Evolutionary conservation across 345 rosid species (phyloP), one percentile per base, ranked within the genome.

Genomic region (Ricinus communis): DNA sequence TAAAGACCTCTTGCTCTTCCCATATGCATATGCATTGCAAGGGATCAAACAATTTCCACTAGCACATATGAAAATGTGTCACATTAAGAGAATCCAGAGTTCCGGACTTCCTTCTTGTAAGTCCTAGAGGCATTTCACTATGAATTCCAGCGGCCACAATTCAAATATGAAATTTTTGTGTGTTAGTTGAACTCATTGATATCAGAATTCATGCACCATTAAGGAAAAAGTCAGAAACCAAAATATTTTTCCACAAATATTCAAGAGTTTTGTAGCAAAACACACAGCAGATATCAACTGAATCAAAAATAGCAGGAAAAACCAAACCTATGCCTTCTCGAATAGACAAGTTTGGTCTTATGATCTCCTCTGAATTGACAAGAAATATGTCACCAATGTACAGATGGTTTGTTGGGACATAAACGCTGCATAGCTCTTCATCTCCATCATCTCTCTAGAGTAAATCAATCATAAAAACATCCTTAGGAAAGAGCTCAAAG

Each of bases 311-410:
- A 46, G 49, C 49, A 68, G 18, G 60, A 71, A 73, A 30, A 58
- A 58, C 65, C 87, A 69, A 8, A 91, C 97, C 97, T 87, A 91
- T 89, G 71, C 93, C 97, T 82, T 91, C 96, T 65, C 96, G 89
- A 78, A 91, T 87, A 41, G 97, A 89, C 73, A 91, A 66, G 76
- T 91, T 89, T 63, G 93, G 96, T 71, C 97, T 84, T 66, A 91
- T 88, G 74, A 91, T 88, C 77, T 91, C 96, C 46, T 84, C 79
- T 33, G 90, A 86, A 77, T 86, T 91, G 73, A 91, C 90, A 66
- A 91, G 84, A 87, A 91, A 91, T 47, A 89, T 71, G 72, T 91
- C 96, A 14, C 95, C 97, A 60, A 89, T 87, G 72, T 91, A 91
- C 49, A 91, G 75, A 87, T 89, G 95, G 79, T 89, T 91, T 53